phyloP scores from a whole-genome alignment of 371 early-diverging fungal genomes.

The Dinochytrium kinnereticum region DNA sequence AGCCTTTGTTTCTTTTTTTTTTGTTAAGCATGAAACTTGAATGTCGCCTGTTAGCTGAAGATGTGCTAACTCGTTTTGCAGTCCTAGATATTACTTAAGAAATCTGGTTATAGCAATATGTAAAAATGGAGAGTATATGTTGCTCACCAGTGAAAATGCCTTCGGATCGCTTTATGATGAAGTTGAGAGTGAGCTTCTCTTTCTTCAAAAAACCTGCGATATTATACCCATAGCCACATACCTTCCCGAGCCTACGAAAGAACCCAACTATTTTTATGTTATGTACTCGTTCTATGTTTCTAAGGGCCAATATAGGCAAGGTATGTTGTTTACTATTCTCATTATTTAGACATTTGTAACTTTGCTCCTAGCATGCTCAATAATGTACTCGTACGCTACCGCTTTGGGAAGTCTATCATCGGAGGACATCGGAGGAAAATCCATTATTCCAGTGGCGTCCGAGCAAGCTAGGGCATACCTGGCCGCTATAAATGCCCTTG shows the following conservation, averaged over 20 bases:
- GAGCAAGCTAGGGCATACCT: conserved; percentile 56
- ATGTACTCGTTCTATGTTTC: conserved; percentile 56
- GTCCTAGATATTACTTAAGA: conserved; percentile 50
- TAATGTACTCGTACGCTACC: conserved; percentile 60
- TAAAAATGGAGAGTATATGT: conserved; percentile 39
- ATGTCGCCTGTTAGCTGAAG: no score
- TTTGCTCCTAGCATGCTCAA: conserved; percentile 47
- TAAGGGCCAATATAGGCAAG: conserved; percentile 57
- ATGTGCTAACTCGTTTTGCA: no score
- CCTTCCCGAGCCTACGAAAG: background rate
- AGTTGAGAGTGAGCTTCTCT: conserved; percentile 54
- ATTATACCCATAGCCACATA: conserved; percentile 19
- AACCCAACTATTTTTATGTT: conserved; percentile 54
- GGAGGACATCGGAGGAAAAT: conserved; percentile 30
- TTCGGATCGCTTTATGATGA: conserved; percentile 53
- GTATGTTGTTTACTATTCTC: conserved; percentile 21
- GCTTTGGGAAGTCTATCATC: conserved; percentile 35
- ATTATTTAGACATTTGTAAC: background rate
- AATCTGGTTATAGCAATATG: conserved; percentile 52
- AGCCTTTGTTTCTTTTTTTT: no score
- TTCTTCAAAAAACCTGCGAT: conserved; percentile 54
- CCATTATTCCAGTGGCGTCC: conserved; percentile 35
- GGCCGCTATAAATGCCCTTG: conserved; percentile 53
- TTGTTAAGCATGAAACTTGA: no score
- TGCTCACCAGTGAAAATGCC: conserved; percentile 42